Evolutionary conservation across 208 protist species (phyloP).

Genomic region (Acanthamoeba royreba): DNA sequence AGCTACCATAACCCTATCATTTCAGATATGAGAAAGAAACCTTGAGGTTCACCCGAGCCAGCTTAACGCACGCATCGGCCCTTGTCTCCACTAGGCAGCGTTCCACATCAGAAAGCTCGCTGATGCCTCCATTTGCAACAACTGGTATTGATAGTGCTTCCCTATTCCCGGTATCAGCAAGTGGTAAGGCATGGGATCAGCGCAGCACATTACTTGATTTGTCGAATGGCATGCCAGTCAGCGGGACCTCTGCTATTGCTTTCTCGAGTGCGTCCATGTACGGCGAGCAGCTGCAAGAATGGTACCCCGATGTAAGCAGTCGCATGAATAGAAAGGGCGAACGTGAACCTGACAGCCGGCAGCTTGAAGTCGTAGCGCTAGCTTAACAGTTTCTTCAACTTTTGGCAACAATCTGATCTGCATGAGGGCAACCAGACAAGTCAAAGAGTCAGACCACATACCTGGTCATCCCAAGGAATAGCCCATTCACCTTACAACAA

Average conservation of each 20-base stretch:
- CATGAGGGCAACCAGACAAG: background rate
- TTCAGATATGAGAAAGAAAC: no score
- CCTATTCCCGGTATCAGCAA: no score
- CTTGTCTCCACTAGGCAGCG: constrained; percentile 60
- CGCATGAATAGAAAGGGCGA: background rate
- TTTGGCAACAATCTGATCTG: constrained; percentile 57
- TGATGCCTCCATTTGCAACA: constrained; percentile 68
- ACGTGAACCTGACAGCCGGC: background rate
- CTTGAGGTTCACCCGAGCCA: background rate
- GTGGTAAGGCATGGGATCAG: no score
- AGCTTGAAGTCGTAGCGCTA: constrained; percentile 56
- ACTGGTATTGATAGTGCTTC: constrained; percentile 67
- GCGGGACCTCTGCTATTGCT: no score
- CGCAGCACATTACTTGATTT: no score
- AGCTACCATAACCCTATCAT: constrained; percentile 1
- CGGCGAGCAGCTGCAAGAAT: no score
- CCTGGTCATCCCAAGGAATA: no score
- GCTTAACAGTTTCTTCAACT: constrained; percentile 54
- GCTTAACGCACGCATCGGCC: background rate
- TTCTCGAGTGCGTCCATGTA: no score
- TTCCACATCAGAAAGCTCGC: constrained; percentile 47
- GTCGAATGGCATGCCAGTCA: no score
- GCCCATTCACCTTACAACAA: constrained; percentile 63
- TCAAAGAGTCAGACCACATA: no score
- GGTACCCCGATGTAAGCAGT: no score